A percentile compares a stretch with the other conserved stretches of the same genome.
phyloP scores from a whole-genome alignment of 768 basidiomycete genomes.

The Harrya chromipes region DNA sequence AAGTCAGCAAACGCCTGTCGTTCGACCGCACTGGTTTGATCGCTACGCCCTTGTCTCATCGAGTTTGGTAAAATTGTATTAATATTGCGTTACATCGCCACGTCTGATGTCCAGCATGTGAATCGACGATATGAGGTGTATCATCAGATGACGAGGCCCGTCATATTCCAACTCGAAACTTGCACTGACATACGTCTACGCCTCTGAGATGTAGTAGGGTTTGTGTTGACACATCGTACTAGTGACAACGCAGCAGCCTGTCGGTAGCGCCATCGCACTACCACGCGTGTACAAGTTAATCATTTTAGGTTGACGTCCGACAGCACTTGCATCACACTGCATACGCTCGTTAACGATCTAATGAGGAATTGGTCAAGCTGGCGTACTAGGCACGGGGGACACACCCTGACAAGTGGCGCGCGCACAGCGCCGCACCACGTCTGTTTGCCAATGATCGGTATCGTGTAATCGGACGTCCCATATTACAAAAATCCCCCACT shows the following conservation, averaged over 20 bases:
- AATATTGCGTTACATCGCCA: constrained; percentile 1
- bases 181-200: constrained; percentile 3
- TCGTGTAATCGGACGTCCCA: background rate
- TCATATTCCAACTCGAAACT: constrained; percentile 16
- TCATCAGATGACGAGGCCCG: background rate
- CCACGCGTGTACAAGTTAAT: background rate
- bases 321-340: too few relatives aligned
- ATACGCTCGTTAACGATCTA: background rate
- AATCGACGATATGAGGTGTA: constrained; percentile 1
- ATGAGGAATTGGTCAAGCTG: background rate
- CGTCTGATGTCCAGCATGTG: constrained; percentile 1
- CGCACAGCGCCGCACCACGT: background rate
- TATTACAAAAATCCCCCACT: constrained; percentile 59
- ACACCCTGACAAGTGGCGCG: constrained; percentile 7
- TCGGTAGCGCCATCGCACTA: background rate
- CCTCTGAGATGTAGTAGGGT: background rate
- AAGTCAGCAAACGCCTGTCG: too few relatives aligned
- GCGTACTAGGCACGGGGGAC: constrained; percentile 3
- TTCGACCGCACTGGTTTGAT: background rate
- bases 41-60: background rate
- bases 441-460: background rate
- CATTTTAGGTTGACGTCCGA: background rate
- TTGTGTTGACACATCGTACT: background rate
- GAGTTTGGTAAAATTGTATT: too few relatives aligned
- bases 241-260: background rate